Conservation (phyloP, 306 rosid genomes). For the Sophora flavescens region DNA sequence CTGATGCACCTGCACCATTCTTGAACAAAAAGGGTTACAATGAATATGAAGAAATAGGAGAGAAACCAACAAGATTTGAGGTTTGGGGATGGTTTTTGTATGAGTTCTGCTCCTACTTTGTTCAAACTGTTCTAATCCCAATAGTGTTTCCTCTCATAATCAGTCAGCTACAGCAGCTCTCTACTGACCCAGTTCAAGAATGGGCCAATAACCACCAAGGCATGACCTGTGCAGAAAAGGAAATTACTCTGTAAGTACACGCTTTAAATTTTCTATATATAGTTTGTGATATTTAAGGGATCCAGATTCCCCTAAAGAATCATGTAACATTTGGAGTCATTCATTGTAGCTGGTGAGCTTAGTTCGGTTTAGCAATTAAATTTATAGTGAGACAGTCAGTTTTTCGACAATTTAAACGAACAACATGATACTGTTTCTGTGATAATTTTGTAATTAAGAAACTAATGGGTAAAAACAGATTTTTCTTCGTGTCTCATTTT, state of each 20-base stretch:
- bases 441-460: too few relatives aligned
- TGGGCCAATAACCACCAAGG: conserved; percentile 46
- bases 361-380: too few relatives aligned
- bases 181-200: conserved; percentile 41
- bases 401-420: too few relatives aligned
- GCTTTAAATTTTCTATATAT: background rate
- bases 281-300: background rate
- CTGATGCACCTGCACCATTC: conserved; percentile 33
- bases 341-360: too few relatives aligned
- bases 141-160: conserved; percentile 81
- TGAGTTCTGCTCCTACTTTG: conserved; percentile 77
- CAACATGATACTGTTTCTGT: too few relatives aligned
- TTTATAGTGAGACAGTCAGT: too few relatives aligned
- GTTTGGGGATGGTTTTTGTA: conserved; percentile 78
- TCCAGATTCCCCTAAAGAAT: too few relatives aligned
- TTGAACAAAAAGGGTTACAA: conserved; percentile 42
- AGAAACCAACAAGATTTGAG: conserved; percentile 63
- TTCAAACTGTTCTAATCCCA: conserved; percentile 72
- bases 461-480: too few relatives aligned
- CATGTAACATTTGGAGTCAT: too few relatives aligned
- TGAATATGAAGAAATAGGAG: conserved; percentile 52
- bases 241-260: conserved; percentile 65
- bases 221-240: conserved; percentile 53
- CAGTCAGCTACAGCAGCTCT: conserved; percentile 58
- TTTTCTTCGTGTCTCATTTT: too few relatives aligned